Conservation (phyloP, 2,329 filamentous ascomycete species). For the Penicillium sp. region DNA sequence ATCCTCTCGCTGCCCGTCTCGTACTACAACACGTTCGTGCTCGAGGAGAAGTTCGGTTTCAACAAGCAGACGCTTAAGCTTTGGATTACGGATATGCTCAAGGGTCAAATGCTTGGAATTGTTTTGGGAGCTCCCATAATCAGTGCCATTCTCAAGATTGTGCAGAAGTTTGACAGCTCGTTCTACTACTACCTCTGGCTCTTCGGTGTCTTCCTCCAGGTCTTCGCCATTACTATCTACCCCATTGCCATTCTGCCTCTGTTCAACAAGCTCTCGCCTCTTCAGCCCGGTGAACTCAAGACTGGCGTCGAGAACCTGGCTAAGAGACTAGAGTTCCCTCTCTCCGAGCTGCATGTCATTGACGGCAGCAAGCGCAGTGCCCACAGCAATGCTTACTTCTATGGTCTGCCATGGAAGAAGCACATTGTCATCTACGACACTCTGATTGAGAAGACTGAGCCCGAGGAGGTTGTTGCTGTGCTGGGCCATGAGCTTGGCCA, state of each 20-base stretch:
- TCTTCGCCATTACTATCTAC: constrained; percentile 95
- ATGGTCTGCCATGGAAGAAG: constrained; percentile 98
- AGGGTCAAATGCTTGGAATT: constrained; percentile 79
- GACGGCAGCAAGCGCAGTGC: constrained; percentile 85
- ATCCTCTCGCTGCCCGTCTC: constrained; percentile 74
- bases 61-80: constrained; percentile 94
- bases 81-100: constrained; percentile 87
- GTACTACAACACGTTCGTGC: constrained; percentile 91
- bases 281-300: constrained; percentile 85
- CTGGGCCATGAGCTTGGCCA: constrained; percentile 94
- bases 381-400: constrained; percentile 93
- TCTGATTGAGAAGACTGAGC: constrained; percentile 89
- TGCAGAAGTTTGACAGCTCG: constrained; percentile 86
- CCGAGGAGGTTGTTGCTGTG: constrained; percentile 90
- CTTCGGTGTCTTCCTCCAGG: constrained; percentile 83
- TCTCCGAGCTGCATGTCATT: constrained; percentile 91
- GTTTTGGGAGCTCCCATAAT: constrained; percentile 83
- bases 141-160: constrained; percentile 87
- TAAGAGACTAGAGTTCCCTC: constrained; percentile 80
- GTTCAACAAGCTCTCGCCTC: constrained; percentile 96
- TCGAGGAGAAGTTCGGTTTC: constrained; percentile 97
- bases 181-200: constrained; percentile 99
- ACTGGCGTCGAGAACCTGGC: constrained; percentile 82
- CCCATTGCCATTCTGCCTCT: constrained; percentile 89
- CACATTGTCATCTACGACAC: constrained; percentile 99